Percentiles rank a stretch among this genome's conserved stretches.
These are phyloP conservation scores for Lecanicillium sp. DNA, from an alignment of 2,329 filamentous ascomycete genomes.

Conservation along the genomic window DNA sequence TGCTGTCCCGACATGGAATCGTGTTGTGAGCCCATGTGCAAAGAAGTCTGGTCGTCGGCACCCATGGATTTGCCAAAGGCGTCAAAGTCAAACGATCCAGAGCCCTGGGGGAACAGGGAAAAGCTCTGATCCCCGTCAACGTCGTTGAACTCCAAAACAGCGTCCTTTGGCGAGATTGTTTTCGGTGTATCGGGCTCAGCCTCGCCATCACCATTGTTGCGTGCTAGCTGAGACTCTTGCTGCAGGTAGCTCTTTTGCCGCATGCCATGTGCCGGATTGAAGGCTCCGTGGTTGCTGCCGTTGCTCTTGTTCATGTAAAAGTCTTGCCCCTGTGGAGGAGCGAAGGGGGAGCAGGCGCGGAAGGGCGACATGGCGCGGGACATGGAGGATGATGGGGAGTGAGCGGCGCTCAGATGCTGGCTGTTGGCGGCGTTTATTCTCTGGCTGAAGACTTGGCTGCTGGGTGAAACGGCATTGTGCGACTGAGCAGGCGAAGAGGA, in stretches of 20 bases:
- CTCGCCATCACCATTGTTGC: constrained; percentile 30
- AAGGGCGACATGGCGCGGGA: constrained; percentile 75
- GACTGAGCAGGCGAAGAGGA: constrained; percentile 44
- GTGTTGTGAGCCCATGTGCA: constrained; percentile 4
- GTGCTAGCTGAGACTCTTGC: constrained; percentile 43
- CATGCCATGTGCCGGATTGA: constrained; percentile 50
- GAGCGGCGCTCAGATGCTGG: constrained; percentile 55
- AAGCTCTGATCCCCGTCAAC: constrained; percentile 61
- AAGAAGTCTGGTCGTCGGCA: constrained; percentile 20
- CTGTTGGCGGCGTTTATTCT: constrained; percentile 72
- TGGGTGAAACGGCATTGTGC: constrained; percentile 38
- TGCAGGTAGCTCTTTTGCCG: constrained; percentile 55
- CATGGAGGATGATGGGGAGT: constrained; percentile 38
- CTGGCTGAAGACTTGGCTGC: constrained; percentile 61
- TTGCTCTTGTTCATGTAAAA: too few relatives aligned
- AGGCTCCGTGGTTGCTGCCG: constrained; percentile 17
- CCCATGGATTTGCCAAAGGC: constrained; percentile 28
- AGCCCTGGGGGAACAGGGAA: constrained; percentile 63
- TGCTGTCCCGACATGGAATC: neutral
- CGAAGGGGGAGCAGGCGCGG: constrained; percentile 59
- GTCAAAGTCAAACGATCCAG: constrained; percentile 36
- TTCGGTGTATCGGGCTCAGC: constrained; percentile 51
- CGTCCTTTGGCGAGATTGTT: constrained; percentile 93
- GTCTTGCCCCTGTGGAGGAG: constrained; percentile 39
- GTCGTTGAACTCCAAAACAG: constrained; percentile 77